Evolutionary conservation across 495 filamentous ascomycete species (phyloP), one percentile per base, ranked within the genome.

Genomic region (Penicillium mononematosum): DNA sequence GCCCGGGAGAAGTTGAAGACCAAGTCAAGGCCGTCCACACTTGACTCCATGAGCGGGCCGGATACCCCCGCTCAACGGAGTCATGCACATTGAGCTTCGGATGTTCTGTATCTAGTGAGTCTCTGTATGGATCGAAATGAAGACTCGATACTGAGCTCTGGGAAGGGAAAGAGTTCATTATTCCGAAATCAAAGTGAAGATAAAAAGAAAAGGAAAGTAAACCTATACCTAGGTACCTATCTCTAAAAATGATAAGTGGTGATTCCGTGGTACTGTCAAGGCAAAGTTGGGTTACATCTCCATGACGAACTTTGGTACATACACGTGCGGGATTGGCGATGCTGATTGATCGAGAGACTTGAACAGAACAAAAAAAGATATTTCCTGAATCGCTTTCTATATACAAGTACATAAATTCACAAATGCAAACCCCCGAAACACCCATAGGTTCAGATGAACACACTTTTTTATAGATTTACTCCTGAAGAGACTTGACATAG

Each of bases 401-500:
- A 58, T 68, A 68, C 65, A 66, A 29, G 27, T 46, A 55, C 20
- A 34, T 2, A 55, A 45, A 44, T 29, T 31, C 31, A 66, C 58
- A 56, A 65, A 67, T 68, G 65, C 65, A 60, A 56, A 56, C 50
- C 58, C 63, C 63, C 47, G 62, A 68, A 68, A 68, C 66, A 64
- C 63, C 66, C 53, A 63, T 58, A 58, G 59, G 53, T 58, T 62
- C 52, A 53, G 17, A 55, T 7, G 44, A 45, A 60, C 60, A 61
- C 57, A 56, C 32, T 58, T 44, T 59, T 68, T 56, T 53, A 41
- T 29, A 29, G 39, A 16, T 29, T 41, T 79, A 74, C 73, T 76
- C 69, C 63, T 83, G 81, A 63, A 82, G 76, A 60, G 78, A 77
- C 62, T 79, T 79, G 38, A 81, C 83, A 58, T 80, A 94, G 61